phyloP scores from a whole-genome alignment of 306 rosid genomes.

The Delonix regia region DNA sequence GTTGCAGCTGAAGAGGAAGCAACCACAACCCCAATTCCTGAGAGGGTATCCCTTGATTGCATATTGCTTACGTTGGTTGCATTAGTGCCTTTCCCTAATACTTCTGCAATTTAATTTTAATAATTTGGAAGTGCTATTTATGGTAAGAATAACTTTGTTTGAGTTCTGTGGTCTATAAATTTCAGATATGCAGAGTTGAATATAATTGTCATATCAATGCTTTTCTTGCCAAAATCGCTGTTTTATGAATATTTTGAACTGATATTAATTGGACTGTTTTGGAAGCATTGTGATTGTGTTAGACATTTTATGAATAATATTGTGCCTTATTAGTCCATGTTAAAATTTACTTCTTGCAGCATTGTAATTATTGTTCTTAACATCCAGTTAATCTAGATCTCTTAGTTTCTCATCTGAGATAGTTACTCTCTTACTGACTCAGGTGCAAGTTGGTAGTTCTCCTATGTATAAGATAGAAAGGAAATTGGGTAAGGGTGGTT shows the following conservation, averaged over 20 bases:
- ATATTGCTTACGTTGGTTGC: conserved; percentile 28
- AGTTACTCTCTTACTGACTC: conserved; percentile 27
- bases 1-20: conserved; percentile 82
- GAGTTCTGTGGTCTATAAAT: conserved; percentile 5
- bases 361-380: neutral
- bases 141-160: neutral
- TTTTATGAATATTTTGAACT: conserved; percentile 4
- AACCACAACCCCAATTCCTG: conserved; percentile 83
- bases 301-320: conserved; percentile 1
- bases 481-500: conserved; percentile 97
- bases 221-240: neutral
- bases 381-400: conserved; percentile 16
- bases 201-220: neutral
- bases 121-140: conserved; percentile 28
- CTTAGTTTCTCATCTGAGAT: conserved; percentile 12
- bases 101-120: conserved; percentile 4
- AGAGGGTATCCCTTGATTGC: conserved; percentile 62
- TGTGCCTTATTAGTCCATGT: conserved; percentile 4
- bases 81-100: conserved; percentile 29
- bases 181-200: conserved; percentile 1
- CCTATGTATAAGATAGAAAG: conserved; percentile 84
- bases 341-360: neutral
- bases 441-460: conserved; percentile 95
- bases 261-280: conserved; percentile 24
- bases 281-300: conserved; percentile 10